A percentile compares a stretch with the other conserved stretches of the same genome.
phyloP scores from a whole-genome alignment of 2,329 filamentous ascomycete species.

The Penicillium sp. region DNA sequence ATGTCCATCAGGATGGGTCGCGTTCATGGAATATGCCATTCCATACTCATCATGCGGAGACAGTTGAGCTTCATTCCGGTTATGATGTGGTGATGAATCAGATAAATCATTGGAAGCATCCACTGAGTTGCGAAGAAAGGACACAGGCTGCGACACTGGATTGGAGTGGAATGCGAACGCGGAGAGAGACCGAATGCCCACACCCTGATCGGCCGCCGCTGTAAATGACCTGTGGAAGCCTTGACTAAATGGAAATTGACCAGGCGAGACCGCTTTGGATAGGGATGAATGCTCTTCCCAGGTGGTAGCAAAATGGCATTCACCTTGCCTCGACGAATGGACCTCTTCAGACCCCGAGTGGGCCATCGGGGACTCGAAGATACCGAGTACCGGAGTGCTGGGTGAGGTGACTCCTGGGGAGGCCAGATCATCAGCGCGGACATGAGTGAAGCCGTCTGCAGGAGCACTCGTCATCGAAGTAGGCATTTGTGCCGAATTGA shows the following conservation, averaged over 20 bases:
- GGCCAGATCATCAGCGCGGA: constrained; percentile 9
- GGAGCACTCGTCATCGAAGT: constrained; percentile 9
- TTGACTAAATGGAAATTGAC: constrained; percentile 15
- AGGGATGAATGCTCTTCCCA: constrained; percentile 24
- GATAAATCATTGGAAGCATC: constrained; percentile 38
- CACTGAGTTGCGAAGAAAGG: constrained; percentile 31
- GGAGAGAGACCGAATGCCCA: constrained; percentile 24
- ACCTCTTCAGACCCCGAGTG: constrained; percentile 6
- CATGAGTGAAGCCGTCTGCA: constrained; percentile 14
- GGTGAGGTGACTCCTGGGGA: constrained; percentile 17
- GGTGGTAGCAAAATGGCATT: constrained; percentile 13
- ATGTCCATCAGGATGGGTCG: neutral
- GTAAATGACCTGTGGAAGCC: constrained; percentile 21
- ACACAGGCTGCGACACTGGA: constrained; percentile 33
- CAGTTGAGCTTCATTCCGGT: constrained; percentile 3
- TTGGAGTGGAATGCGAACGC: constrained; percentile 31
- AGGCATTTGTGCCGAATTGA: constrained; percentile 9
- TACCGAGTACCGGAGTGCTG: constrained; percentile 8
- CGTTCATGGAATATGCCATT: constrained; percentile 2
- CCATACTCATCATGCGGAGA: constrained; percentile 7
- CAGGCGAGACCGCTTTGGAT: constrained; percentile 11
- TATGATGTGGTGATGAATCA: constrained; percentile 14
- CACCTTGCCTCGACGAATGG: constrained; percentile 12
- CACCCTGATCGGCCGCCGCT: constrained; percentile 22
- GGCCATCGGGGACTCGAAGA: constrained; percentile 18